Evolutionary conservation across 2,329 filamentous ascomycete genomes (phyloP), one percentile per base, ranked within the genome.

Genomic region (Ophiognomonia clavigignenti-juglandacearum): DNA sequence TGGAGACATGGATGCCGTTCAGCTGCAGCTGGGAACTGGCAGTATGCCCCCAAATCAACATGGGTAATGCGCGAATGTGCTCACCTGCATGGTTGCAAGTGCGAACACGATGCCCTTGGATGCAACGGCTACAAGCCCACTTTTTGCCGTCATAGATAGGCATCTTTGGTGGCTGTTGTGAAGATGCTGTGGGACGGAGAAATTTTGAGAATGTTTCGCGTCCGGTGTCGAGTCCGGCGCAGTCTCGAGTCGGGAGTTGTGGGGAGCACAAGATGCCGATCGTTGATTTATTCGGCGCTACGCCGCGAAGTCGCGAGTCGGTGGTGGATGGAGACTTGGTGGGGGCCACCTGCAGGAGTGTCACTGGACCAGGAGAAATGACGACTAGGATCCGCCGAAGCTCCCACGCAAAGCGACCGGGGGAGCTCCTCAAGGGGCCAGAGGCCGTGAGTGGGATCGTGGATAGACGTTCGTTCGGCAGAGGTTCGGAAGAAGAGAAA

Each of bases 61-160:
- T 26, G 35, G 26, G 16, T 24, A 31, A 32, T 32, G 56, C 39
- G 34, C 59, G 59, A 59, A 61, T 59, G 24, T 54, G 78, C 87
- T 75, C 82, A 96, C 91, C 90, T 67, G 82, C 80, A 70, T 98
- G 93, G 68, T 92, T 89, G 77, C 93, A 98, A 67, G 93, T 96
- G 85, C 91, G 97, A 65, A 98, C 93, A 66, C 93, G 88, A 75
- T 98, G 93, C 64, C 93, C 93, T 70, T 93, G 87, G 66, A 98
- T 90, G 74, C 93, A 98, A 72, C 91, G 91, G 74, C 95, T 88
- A 77, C 92, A 97, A 71, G 92, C 92, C 75, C 82, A 97, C 77
- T 97, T 97, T 75, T 96, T 89, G 69, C 92, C 92, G 77, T 96
- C 84, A 68, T 32, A 14, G 29, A 34, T 6, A 4, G 91, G 87